These are phyloP conservation scores for Amanita molliuscula DNA, from an alignment of 768 basidiomycete genomes.

Conservation along the genomic window DNA sequence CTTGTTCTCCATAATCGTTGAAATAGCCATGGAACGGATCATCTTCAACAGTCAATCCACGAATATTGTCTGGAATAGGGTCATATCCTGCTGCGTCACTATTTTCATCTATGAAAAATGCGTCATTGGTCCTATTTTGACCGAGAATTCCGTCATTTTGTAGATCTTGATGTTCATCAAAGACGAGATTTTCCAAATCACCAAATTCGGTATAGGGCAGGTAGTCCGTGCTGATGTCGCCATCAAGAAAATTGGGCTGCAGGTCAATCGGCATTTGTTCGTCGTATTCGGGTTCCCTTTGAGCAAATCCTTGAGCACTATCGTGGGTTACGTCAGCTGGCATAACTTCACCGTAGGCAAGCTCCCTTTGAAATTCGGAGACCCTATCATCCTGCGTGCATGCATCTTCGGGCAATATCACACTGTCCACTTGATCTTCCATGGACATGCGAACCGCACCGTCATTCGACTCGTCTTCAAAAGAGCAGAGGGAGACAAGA, in stretches of 20 bases:
- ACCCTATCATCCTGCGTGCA: background rate
- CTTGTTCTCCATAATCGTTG: constrained; percentile 1
- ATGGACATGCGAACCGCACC: background rate
- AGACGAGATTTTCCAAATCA: background rate
- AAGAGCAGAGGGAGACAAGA: background rate
- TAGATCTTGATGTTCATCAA: background rate
- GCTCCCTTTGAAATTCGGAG: too few relatives aligned
- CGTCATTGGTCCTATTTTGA: background rate
- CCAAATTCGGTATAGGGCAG: background rate
- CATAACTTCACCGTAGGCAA: too few relatives aligned
- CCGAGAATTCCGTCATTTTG: background rate
- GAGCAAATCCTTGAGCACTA: background rate
- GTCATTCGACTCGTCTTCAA: background rate
- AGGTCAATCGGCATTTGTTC: background rate
- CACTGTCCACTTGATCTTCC: background rate
- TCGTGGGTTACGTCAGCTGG: background rate
- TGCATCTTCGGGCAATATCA: background rate
- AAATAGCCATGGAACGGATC: background rate
- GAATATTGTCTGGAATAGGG: background rate
- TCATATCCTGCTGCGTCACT: background rate
- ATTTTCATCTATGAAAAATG: background rate
- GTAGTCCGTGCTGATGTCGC: background rate
- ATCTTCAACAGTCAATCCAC: background rate
- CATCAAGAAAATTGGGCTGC: background rate
- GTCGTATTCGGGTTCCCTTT: background rate